A percentile compares a stretch with the other conserved stretches of the same genome.
Evolutionary conservation across 805 yeast species (phyloP).

Genomic region (Schwanniomyces polymorphus): DNA sequence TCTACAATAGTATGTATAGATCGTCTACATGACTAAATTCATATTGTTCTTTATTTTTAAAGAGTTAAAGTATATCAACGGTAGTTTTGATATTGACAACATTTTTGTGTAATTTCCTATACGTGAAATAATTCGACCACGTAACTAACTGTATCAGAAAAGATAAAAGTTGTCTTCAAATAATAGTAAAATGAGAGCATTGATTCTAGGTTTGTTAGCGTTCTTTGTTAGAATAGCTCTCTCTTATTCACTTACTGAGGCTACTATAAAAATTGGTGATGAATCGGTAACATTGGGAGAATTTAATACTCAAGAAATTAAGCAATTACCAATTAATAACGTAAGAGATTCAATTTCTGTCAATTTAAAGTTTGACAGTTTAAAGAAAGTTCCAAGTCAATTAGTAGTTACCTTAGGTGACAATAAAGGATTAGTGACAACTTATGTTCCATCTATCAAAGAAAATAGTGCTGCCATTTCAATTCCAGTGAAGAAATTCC

Average conservation of each 20-base stretch:
- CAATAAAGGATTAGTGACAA: constrained; percentile 28
- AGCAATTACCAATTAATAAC: constrained; percentile 26
- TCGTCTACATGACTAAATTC: too few relatives aligned
- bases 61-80: too few relatives aligned
- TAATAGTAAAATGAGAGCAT: constrained; percentile 2
- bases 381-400: constrained; percentile 32
- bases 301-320: constrained; percentile 27
- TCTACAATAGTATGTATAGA: too few relatives aligned
- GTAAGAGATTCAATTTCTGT: constrained; percentile 32
- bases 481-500: constrained; percentile 29
- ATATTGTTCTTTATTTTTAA: too few relatives aligned
- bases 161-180: not conserved
- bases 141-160: not conserved
- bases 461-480: constrained; percentile 18
- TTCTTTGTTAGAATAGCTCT: constrained; percentile 18
- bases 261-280: constrained; percentile 26
- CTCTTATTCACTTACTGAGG: constrained; percentile 30
- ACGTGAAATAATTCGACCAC: constrained; percentile 2
- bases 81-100: not conserved
- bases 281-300: constrained; percentile 27
- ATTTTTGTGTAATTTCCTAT: not conserved
- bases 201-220: constrained; percentile 11
- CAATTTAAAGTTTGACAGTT: constrained; percentile 21
- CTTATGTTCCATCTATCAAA: constrained; percentile 30
- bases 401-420: constrained; percentile 28